Percentiles rank a stretch among this genome's conserved stretches.
phyloP scores from a whole-genome alignment of 352 stramenopile species.

The Elongisporangium anandrum region DNA sequence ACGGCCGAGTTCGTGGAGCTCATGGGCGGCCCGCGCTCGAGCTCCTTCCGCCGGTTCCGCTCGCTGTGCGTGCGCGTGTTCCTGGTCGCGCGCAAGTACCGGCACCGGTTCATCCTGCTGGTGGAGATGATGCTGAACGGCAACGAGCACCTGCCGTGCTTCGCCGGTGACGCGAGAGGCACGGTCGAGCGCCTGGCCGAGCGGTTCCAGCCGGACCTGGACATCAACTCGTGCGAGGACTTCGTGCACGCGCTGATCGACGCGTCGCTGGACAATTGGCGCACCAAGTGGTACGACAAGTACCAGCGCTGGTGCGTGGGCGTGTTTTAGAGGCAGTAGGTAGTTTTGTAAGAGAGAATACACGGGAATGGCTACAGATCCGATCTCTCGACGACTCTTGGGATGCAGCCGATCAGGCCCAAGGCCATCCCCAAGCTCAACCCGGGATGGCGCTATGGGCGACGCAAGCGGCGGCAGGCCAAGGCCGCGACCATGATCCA shows the following conservation, averaged over 20 bases:
- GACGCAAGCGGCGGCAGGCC: constrained; percentile 32
- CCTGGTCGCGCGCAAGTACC: constrained; percentile 93
- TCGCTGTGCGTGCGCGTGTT: constrained; percentile 96
- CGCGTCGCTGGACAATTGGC: constrained; percentile 95
- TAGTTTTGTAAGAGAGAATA: neutral
- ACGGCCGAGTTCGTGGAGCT: constrained; percentile 95
- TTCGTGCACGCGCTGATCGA: constrained; percentile 96
- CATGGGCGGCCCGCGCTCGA: constrained; percentile 91
- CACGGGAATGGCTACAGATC: neutral
- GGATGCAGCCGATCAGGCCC: constrained; percentile 21
- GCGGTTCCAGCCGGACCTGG: constrained; percentile 93
- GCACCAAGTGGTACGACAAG: constrained; percentile 95
- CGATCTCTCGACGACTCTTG: constrained; percentile 2
- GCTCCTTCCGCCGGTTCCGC: constrained; percentile 92
- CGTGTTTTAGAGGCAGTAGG: constrained; percentile 54
- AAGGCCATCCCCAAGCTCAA: constrained; percentile 50
- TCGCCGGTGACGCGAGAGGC: constrained; percentile 89
- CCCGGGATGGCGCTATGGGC: constrained; percentile 40
- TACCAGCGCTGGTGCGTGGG: constrained; percentile 93
- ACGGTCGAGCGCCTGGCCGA: constrained; percentile 88
- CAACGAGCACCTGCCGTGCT: constrained; percentile 96
- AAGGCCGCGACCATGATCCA: constrained; percentile 72
- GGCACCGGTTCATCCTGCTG: constrained; percentile 93
- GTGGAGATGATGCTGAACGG: constrained; percentile 96
- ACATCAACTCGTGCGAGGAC: constrained; percentile 92